phyloP scores from a whole-genome alignment of 257 asterid genomes.

The Nicotiana knightiana region DNA sequence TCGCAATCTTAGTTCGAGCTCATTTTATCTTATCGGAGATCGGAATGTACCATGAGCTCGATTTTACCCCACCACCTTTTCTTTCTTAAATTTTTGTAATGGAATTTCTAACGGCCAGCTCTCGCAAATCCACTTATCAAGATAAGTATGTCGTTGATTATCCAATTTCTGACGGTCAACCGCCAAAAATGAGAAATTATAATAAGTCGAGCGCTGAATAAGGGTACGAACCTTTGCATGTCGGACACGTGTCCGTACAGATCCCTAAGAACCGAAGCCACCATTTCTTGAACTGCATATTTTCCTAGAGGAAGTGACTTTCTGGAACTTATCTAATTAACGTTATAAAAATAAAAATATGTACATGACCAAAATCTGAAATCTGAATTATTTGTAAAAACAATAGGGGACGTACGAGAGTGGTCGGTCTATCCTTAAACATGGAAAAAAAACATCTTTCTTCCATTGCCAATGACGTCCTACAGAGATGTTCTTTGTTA shows the following conservation, averaged over 20 bases:
- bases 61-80: no score
- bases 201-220: background rate
- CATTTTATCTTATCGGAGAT: no score
- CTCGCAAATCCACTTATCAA: no score
- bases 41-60: no score
- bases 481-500: conserved; percentile 56
- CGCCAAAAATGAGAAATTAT: no score
- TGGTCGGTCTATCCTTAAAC: background rate
- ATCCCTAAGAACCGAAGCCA: background rate
- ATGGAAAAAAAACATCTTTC: conserved; percentile 82
- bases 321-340: background rate
- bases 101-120: no score
- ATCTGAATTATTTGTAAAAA: background rate
- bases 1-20: no score
- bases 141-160: no score
- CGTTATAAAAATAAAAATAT: background rate
- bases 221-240: background rate
- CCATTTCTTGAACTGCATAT: background rate
- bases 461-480: conserved; percentile 52
- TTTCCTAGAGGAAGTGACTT: no score
- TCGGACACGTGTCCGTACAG: background rate
- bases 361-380: background rate
- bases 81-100: no score
- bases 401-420: no score
- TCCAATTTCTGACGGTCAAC: no score